phyloP scores from a whole-genome alignment of 768 basidiomycete species.

The Trametes elegans region DNA sequence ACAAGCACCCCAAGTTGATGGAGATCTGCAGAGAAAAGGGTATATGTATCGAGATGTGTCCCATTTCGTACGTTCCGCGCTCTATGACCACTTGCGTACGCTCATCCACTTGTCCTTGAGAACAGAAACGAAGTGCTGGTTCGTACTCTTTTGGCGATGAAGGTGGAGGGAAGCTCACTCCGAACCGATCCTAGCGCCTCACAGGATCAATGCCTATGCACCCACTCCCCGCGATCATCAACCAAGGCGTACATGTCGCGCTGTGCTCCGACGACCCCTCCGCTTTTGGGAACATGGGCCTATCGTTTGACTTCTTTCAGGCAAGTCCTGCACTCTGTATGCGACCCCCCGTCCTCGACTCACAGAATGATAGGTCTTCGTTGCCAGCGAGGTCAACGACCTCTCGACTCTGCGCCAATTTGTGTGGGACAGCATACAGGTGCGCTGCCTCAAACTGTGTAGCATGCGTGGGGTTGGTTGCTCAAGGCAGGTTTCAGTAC shows the following conservation, averaged over 20 bases:
- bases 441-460: conserved; percentile 20
- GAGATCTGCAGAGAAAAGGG: conserved; percentile 58
- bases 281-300: conserved; percentile 74
- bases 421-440: conserved; percentile 65
- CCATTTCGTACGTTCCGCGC: conserved; percentile 65
- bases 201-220: conserved; percentile 82
- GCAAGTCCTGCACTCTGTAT: conserved; percentile 30
- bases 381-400: conserved; percentile 38
- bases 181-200: conserved; percentile 45
- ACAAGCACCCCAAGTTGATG: conserved; percentile 74
- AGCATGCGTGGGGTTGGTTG: not conserved
- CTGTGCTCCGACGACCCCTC: conserved; percentile 77
- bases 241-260: conserved; percentile 69
- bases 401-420: conserved; percentile 59
- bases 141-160: not conserved
- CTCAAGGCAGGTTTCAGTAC: conserved; percentile 38
- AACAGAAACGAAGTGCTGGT: conserved; percentile 78
- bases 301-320: conserved; percentile 79
- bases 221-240: conserved; percentile 68
- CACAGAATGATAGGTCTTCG: conserved; percentile 14
- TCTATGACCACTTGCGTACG: not conserved
- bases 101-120: not conserved
- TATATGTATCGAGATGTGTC: conserved; percentile 74
- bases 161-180: not conserved
- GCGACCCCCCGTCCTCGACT: conserved; percentile 26